Evolutionary conservation across 495 filamentous ascomycete genomes (phyloP).

Genomic region (Penicillium dipodomyicola): DNA sequence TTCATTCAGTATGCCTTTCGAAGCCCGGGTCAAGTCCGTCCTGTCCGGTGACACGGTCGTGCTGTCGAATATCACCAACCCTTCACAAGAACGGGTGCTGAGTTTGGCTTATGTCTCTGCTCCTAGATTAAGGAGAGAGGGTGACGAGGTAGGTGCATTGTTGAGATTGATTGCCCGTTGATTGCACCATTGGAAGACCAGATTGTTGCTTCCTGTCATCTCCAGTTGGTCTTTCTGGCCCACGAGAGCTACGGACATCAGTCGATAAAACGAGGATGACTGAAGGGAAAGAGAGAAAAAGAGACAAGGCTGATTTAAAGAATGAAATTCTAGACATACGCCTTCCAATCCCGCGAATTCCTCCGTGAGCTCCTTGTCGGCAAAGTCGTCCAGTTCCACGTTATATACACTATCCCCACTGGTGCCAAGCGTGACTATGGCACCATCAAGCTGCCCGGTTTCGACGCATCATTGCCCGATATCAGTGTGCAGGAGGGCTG

Average conservation of each 20-base stretch:
- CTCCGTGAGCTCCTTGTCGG: slow-evolving; percentile 80
- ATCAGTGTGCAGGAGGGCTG: slow-evolving; percentile 79
- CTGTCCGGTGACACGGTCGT: slow-evolving; percentile 90
- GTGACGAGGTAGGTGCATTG: slow-evolving; percentile 68
- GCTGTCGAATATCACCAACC: slow-evolving; percentile 71
- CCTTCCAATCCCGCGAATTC: slow-evolving; percentile 90
- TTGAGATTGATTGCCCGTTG: slow-evolving; percentile 4
- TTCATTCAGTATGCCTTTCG: slow-evolving; percentile 42
- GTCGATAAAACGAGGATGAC: background rate
- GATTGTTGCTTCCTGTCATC: background rate
- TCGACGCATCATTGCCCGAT: slow-evolving; percentile 74
- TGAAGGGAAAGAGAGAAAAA: background rate
- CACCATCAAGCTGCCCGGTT: slow-evolving; percentile 63
- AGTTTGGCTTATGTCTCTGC: slow-evolving; percentile 90
- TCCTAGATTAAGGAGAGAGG: slow-evolving; percentile 80
- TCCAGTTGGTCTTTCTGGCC: background rate
- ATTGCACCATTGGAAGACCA: background rate
- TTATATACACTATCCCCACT: slow-evolving; percentile 79
- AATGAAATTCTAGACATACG: slow-evolving; percentile 57
- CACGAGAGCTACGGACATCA: background rate
- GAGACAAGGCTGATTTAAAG: slow-evolving; percentile 1
- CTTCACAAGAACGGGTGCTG: slow-evolving; percentile 72
- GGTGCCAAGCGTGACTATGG: slow-evolving; percentile 85
- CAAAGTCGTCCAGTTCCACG: slow-evolving; percentile 78
- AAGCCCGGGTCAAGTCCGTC: slow-evolving; percentile 89